These are phyloP conservation scores for Microbotryum intermedium DNA, from an alignment of 1,284 basidiomycete species.

Conservation along the genomic window DNA sequence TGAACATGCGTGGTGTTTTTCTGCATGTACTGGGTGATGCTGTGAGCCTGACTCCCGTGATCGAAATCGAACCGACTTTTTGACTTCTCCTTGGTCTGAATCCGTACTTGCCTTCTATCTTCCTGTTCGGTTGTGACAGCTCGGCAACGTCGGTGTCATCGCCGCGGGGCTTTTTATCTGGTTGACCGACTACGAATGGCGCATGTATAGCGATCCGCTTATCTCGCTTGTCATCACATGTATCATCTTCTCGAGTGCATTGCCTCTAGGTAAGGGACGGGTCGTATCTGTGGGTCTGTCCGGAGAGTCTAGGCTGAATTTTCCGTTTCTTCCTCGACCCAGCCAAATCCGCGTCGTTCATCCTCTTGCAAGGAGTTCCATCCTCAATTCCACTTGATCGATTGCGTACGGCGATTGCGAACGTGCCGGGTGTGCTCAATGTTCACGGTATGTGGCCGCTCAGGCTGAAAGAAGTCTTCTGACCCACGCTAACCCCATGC, in stretches of 20 bases:
- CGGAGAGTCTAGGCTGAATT: conserved; percentile 19
- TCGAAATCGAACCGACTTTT: not conserved
- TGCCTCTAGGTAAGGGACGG: conserved; percentile 67
- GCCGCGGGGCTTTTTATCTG: conserved; percentile 87
- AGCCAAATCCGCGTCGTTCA: conserved; percentile 91
- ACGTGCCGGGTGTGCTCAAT: conserved; percentile 77
- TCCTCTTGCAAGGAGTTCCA: conserved; percentile 94
- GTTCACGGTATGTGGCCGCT: conserved; percentile 55
- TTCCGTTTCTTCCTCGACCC: conserved; percentile 5
- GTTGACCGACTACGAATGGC: conserved; percentile 62
- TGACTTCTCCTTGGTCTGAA: not conserved
- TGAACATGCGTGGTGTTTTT: conserved; percentile 96
- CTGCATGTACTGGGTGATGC: conserved; percentile 96
- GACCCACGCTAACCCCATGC: not conserved
- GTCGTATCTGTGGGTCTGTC: not conserved
- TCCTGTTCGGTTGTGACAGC: conserved; percentile 24
- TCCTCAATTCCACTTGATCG: conserved; percentile 77
- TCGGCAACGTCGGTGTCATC: conserved; percentile 97
- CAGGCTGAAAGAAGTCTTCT: not conserved
- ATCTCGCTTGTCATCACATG: conserved; percentile 91
- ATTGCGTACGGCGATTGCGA: conserved; percentile 68
- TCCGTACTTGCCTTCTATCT: not conserved
- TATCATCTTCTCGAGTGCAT: conserved; percentile 92
- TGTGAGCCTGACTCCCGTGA: conserved; percentile 30
- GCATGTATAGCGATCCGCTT: conserved; percentile 81